These are phyloP conservation scores for Tetracladium maxilliforme DNA, from an alignment of 2,329 filamentous ascomycete species.

Conservation along the genomic window DNA sequence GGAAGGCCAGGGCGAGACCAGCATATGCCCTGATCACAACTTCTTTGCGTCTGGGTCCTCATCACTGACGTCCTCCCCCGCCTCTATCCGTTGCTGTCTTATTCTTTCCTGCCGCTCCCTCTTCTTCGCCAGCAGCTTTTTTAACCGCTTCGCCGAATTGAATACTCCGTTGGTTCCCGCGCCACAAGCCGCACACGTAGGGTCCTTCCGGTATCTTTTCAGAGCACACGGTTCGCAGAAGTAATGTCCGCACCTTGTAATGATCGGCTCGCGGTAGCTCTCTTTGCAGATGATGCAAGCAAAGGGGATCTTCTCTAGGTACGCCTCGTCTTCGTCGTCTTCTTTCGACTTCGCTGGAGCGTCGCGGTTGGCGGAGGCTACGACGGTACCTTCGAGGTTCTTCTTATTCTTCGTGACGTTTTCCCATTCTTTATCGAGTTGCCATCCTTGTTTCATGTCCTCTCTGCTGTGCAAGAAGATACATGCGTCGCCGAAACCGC, in stretches of 20 bases:
- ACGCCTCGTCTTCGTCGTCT: slow-evolving; percentile 47
- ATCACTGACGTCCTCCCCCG: slow-evolving; percentile 25
- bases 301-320: slow-evolving; percentile 77
- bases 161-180: slow-evolving; percentile 80
- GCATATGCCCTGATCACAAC: too few relatives aligned
- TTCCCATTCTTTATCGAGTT: slow-evolving; percentile 91
- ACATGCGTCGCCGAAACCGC: slow-evolving; percentile 67
- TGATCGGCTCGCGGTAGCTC: slow-evolving; percentile 63
- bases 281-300: slow-evolving; percentile 76
- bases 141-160: slow-evolving; percentile 71
- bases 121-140: slow-evolving; percentile 57
- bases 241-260: slow-evolving; percentile 89
- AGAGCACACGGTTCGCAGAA: slow-evolving; percentile 89
- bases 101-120: slow-evolving; percentile 34
- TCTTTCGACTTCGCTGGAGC: slow-evolving; percentile 7
- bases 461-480: slow-evolving; percentile 67
- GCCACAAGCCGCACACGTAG: slow-evolving; percentile 74
- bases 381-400: slow-evolving; percentile 37
- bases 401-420: slow-evolving; percentile 60
- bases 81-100: slow-evolving; percentile 29
- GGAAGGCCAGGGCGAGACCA: too few relatives aligned
- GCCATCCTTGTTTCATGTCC: slow-evolving; percentile 85
- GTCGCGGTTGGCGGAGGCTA: slow-evolving; percentile 15
- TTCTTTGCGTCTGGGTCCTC: too few relatives aligned
- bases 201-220: slow-evolving; percentile 73